Percentiles rank a stretch among this genome's conserved stretches.
phyloP scores from a whole-genome alignment of 306 rosid genomes.

The Echinosophora koreensis region DNA sequence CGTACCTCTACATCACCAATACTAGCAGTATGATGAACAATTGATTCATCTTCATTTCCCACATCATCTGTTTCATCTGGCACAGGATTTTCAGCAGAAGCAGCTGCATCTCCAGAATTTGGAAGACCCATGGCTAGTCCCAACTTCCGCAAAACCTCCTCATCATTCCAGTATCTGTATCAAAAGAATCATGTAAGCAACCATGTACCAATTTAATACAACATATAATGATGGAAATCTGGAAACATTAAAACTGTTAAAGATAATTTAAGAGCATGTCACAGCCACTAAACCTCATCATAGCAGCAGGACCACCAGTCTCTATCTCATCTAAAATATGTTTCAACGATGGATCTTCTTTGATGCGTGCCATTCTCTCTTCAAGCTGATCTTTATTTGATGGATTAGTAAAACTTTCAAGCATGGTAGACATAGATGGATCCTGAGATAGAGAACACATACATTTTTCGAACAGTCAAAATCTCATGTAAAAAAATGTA shows the following conservation, averaged over 20 bases:
- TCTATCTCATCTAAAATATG: constrained; percentile 97
- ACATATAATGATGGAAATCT: constrained; percentile 19
- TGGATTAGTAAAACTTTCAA: constrained; percentile 85
- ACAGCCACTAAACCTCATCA: constrained; percentile 84
- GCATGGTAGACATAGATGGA: constrained; percentile 89
- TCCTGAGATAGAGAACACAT: constrained; percentile 65
- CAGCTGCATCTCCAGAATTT: constrained; percentile 67
- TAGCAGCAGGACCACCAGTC: constrained; percentile 94
- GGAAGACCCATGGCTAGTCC: constrained; percentile 93
- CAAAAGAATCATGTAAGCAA: constrained; percentile 35
- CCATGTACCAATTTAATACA: constrained; percentile 15
- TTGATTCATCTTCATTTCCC: constrained; percentile 92
- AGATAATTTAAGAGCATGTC: not conserved
- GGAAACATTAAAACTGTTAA: constrained; percentile 27
- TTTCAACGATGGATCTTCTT: constrained; percentile 97
- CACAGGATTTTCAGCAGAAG: constrained; percentile 72
- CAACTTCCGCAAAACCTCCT: constrained; percentile 78
- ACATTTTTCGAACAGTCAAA: constrained; percentile 26
- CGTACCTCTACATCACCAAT: constrained; percentile 94
- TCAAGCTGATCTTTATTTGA: constrained; percentile 89
- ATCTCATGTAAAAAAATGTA: constrained; percentile 24
- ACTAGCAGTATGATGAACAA: constrained; percentile 95
- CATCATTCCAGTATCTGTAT: constrained; percentile 91
- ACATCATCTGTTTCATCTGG: constrained; percentile 81
- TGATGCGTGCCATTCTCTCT: constrained; percentile 94